A percentile compares a stretch with the other conserved stretches of the same genome.
Conservation (phyloP, 139 green algal genomes). For the Tetraselmis striata region DNA sequence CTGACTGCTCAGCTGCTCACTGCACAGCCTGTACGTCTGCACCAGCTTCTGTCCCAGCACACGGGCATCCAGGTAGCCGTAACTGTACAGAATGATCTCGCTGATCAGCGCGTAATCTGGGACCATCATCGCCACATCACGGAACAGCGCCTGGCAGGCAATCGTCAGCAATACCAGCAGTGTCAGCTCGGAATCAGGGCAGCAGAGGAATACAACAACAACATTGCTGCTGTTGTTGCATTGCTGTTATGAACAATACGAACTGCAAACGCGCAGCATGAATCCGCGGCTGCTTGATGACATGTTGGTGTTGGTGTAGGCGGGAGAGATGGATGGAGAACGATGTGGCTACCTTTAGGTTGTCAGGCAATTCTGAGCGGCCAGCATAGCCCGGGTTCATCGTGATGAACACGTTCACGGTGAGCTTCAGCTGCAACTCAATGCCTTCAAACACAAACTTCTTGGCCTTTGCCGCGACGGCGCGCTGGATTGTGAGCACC, state of each 20-base stretch:
- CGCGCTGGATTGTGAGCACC: slow-evolving; percentile 36
- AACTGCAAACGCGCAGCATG: too few relatives aligned
- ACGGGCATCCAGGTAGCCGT: slow-evolving; percentile 32
- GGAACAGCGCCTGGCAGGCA: slow-evolving; percentile 26
- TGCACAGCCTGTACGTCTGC: slow-evolving; percentile 33
- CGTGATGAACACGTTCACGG: slow-evolving; percentile 35
- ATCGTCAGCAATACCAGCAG: too few relatives aligned
- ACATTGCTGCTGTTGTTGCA: too few relatives aligned
- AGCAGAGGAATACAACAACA: too few relatives aligned
- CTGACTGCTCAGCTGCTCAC: slow-evolving; percentile 37
- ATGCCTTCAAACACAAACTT: slow-evolving; percentile 31
- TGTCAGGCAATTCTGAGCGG: slow-evolving; percentile 34
- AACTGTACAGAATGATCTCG: slow-evolving; percentile 39
- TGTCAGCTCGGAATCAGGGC: too few relatives aligned
- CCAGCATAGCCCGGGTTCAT: slow-evolving; percentile 42
- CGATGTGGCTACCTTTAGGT: slow-evolving; percentile 31
- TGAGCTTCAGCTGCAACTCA: slow-evolving; percentile 23
- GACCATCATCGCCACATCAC: slow-evolving; percentile 38
- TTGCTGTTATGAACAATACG: too few relatives aligned
- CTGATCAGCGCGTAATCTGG: slow-evolving; percentile 32
- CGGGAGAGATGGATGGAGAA: too few relatives aligned
- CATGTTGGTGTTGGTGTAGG: too few relatives aligned
- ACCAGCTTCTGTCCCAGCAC: slow-evolving; percentile 32
- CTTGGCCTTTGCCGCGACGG: slow-evolving; percentile 11
- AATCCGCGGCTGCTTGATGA: too few relatives aligned